phyloP scores from a whole-genome alignment of 176 grass and related monocot species.

The Juncus effusus region DNA sequence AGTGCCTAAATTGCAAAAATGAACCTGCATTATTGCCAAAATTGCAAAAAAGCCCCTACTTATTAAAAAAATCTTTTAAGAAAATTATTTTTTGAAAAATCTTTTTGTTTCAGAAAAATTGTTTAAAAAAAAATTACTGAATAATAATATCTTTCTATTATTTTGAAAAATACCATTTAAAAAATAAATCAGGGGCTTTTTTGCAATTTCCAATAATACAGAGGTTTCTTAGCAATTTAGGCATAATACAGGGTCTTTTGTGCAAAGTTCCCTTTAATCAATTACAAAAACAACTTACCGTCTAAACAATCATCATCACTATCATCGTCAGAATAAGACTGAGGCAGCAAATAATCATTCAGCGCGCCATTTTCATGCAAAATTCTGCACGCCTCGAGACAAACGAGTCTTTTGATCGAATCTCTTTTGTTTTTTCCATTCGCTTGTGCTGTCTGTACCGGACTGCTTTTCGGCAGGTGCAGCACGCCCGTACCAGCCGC shows the following conservation, averaged over 20 bases:
- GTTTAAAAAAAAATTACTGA: background rate
- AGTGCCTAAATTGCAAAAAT: no score
- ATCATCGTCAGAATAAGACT: slow-evolving; percentile 42
- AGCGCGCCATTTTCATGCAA: slow-evolving; percentile 60
- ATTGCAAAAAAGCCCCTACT: no score
- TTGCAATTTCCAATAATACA: no score
- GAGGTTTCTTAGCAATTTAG: no score
- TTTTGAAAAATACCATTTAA: background rate
- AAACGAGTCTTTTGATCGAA: slow-evolving; percentile 48
- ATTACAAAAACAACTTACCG: slow-evolving; percentile 33
- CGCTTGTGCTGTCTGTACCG: slow-evolving; percentile 37
- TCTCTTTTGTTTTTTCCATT: slow-evolving; percentile 22
- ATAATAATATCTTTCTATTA: background rate
- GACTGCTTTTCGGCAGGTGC: slow-evolving; percentile 65
- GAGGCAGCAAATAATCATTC: slow-evolving; percentile 54
- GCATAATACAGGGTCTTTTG: no score
- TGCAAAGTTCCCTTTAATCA: no score
- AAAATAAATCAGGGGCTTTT: no score
- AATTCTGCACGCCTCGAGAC: slow-evolving; percentile 64
- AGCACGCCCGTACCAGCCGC: slow-evolving; percentile 37
- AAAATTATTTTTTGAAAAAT: no score
- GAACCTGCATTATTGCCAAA: no score
- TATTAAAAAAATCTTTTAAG: no score
- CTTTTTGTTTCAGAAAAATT: no score
- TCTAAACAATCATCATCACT: slow-evolving; percentile 35